Evolutionary conservation across 306 rosid genomes (phyloP), one percentile per base, ranked within the genome.

Genomic region (Sindora glabra): DNA sequence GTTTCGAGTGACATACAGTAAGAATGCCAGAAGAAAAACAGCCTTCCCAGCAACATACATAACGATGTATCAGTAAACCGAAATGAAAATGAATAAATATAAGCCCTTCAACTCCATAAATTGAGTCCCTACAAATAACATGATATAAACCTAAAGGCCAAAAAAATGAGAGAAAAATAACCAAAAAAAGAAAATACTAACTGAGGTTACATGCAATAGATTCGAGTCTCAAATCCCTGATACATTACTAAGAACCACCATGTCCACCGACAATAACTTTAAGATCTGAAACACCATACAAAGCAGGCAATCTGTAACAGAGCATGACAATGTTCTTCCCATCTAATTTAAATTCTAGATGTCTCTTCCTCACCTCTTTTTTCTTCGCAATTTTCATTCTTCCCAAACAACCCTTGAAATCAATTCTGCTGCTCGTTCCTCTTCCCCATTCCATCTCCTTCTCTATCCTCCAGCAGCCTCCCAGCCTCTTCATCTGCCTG

Each of bases 401-500:
- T 49, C 13, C 54, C 22, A 56, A 59, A 40, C 29, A 17, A 47
- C 48, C 30, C 10, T 7, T 39, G 3, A 30, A 57, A 33, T 63
- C 44, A 74, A 51, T 84, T 66, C 16, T 68, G 80, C 45, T 81
- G 77, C 23, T 86, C 88, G 36, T 36, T 71, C 68, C 56, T 83
- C 83, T 73, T 86, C 51, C 74, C 89, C 8, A 39, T 22, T 17
- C 81, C 86, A 16, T 83, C 91, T 1, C 69, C 80, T 15, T 86
- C 89, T 61, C 85, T 81, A 38, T 82, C 82, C 67, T 83, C 83
- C 70, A 89, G 59, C 75, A 89, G 77, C 67, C 85, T 81, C 5
- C 80, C 89, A 0, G 75, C 34, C 44, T 89, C 97, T 49, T 89
- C 97, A 56, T 83, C 95, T n/a, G 63, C 74, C 64, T 77, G 84